Conservation (phyloP, 352 stramenopile species). For the Phytophthora idaei region DNA sequence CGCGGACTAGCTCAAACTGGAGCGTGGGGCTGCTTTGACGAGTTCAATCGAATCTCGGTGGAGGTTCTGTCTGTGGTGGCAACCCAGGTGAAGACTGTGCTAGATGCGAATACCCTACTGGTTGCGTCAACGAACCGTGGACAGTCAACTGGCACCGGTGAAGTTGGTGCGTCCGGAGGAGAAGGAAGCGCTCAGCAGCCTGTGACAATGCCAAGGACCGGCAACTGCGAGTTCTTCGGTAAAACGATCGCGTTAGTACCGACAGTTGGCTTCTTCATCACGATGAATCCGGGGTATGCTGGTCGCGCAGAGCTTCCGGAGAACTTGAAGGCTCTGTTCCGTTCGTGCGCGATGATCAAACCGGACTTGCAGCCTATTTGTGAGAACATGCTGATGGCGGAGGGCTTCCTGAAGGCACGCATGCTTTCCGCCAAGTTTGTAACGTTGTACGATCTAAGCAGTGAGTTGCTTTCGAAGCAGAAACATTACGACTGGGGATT, state of each 20-base stretch:
- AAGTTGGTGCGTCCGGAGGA: constrained; percentile 18
- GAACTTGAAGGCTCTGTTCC: constrained; percentile 93
- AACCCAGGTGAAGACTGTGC: constrained; percentile 97
- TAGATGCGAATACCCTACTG: constrained; percentile 78
- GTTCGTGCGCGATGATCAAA: constrained; percentile 93
- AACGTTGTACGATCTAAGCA: constrained; percentile 89
- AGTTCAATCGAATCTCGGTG: constrained; percentile 97
- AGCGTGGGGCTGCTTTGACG: constrained; percentile 96
- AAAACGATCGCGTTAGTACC: constrained; percentile 85
- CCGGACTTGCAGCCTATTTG: constrained; percentile 92
- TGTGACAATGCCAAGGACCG: constrained; percentile 44
- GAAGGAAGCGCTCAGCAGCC: constrained; percentile 35
- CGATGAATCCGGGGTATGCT: constrained; percentile 94
- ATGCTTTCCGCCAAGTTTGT: constrained; percentile 90
- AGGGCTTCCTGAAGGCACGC: constrained; percentile 90
- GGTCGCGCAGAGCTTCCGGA: constrained; percentile 92
- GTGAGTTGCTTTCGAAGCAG: constrained; percentile 86
- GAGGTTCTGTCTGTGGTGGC: constrained; percentile 96
- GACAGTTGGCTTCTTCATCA: constrained; percentile 93
- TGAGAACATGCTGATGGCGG: constrained; percentile 96
- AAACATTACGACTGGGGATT: constrained; percentile 96
- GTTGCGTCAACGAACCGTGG: constrained; percentile 31
- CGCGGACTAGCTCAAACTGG: constrained; percentile 93
- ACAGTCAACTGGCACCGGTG: constrained; percentile 4
- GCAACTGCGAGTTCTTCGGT: constrained; percentile 91